phyloP scores from a whole-genome alignment of 1,284 basidiomycete species.

The Rhodotorula sp. region DNA sequence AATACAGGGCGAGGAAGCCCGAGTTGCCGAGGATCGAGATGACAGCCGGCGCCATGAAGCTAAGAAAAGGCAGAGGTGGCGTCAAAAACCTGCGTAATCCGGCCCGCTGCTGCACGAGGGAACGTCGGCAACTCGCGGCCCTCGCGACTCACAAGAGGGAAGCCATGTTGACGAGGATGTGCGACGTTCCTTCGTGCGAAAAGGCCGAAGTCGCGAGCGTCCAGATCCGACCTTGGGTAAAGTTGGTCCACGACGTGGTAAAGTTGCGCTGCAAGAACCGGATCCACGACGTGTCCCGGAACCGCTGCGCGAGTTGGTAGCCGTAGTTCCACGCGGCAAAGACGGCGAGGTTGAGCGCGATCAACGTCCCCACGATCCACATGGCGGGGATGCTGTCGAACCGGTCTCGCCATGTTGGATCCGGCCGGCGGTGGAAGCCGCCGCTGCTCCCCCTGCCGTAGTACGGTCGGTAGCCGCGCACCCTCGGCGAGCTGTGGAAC shows the following conservation, averaged over 20 bases:
- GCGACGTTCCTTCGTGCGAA: slow-evolving; percentile 26
- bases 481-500: not conserved
- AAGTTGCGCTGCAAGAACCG: slow-evolving; percentile 30
- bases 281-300: slow-evolving; percentile 23
- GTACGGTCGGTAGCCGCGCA: slow-evolving; percentile 9
- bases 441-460: not conserved
- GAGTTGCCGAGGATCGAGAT: slow-evolving; percentile 33
- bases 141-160: slow-evolving; percentile 18
- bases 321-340: slow-evolving; percentile 32
- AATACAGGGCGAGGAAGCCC: slow-evolving; percentile 33
- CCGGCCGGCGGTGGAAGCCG: not conserved
- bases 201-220: slow-evolving; percentile 33
- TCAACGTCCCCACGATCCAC: slow-evolving; percentile 17
- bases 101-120: not conserved
- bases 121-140: not conserved
- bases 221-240: slow-evolving; percentile 28
- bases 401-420: slow-evolving; percentile 9
- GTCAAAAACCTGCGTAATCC: not conserved
- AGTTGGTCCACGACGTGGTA: slow-evolving; percentile 33
- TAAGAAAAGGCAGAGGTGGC: not conserved
- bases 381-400: slow-evolving; percentile 14
- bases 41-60: slow-evolving; percentile 31
- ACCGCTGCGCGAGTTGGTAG: slow-evolving; percentile 14
- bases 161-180: slow-evolving; percentile 31
- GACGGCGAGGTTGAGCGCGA: slow-evolving; percentile 27